A percentile compares a stretch with the other conserved stretches of the same genome.
These are phyloP conservation scores for Thermothelomyces thermophilus DNA, from an alignment of 2,329 filamentous ascomycete genomes.

Conservation along the genomic window DNA sequence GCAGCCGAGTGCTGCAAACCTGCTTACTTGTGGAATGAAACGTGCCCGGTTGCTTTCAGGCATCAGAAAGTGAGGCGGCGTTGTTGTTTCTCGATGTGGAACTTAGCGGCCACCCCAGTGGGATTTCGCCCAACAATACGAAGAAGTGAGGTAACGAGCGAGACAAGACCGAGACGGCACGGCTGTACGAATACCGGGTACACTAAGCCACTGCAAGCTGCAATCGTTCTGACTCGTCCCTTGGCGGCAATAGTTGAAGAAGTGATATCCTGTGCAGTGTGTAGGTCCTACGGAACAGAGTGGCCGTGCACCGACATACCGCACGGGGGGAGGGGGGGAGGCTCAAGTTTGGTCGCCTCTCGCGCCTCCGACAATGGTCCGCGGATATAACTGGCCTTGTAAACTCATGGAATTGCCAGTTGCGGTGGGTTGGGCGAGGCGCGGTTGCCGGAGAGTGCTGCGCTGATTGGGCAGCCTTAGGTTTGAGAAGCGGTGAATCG, in stretches of 20 bases:
- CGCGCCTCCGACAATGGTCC: not conserved
- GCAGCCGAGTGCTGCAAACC: not conserved
- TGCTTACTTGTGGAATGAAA: not conserved
- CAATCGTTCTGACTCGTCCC: not conserved
- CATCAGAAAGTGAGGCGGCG: conserved; percentile 14
- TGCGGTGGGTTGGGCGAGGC: not conserved
- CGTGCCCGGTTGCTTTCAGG: not conserved
- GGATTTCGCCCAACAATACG: conserved; percentile 1
- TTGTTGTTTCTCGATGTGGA: not conserved
- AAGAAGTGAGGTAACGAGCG: conserved; percentile 4
- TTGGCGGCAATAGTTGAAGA: conserved; percentile 1
- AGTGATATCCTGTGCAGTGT: no score
- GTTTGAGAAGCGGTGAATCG: conserved; percentile 16
- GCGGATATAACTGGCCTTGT: no score
- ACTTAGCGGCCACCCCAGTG: conserved; percentile 6
- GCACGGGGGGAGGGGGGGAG: not conserved
- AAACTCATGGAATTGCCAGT: not conserved
- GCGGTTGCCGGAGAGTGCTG: not conserved
- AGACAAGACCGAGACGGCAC: not conserved
- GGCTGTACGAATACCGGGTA: conserved; percentile 12
- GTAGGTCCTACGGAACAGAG: not conserved
- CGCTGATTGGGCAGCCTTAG: conserved; percentile 4
- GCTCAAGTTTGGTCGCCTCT: conserved; percentile 4
- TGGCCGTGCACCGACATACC: no score
- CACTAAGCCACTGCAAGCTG: not conserved